These are phyloP conservation scores for apple (Malus domestica) DNA, from an alignment of 306 rosid genomes.

Conservation along the genomic window ASM211411v1 NC_041804.1:3146501-3147000, in stretches of 20 bases:
- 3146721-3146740: background rate
- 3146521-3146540: background rate
- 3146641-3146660: background rate
- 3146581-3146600: background rate
- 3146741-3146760: background rate
- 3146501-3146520: conserved; percentile 63
- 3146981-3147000: conserved; percentile 11
- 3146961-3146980: conserved; percentile 84
- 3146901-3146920: background rate
- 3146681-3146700: background rate
- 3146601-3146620: background rate
- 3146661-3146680: background rate
- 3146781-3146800: background rate
- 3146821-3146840: conserved; percentile 79
- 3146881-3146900: background rate
- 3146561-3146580: background rate
- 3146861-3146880: background rate
- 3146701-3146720: background rate
- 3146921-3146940: background rate
- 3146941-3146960: conserved; percentile 51
- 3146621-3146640: background rate
- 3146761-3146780: background rate
- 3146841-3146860: conserved; percentile 61
- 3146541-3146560: too few relatives aligned
- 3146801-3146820: conserved; percentile 19